phyloP scores from a whole-genome alignment of 1,139 yeast genomes.

The Pneumocystis oryctolagi region DNA sequence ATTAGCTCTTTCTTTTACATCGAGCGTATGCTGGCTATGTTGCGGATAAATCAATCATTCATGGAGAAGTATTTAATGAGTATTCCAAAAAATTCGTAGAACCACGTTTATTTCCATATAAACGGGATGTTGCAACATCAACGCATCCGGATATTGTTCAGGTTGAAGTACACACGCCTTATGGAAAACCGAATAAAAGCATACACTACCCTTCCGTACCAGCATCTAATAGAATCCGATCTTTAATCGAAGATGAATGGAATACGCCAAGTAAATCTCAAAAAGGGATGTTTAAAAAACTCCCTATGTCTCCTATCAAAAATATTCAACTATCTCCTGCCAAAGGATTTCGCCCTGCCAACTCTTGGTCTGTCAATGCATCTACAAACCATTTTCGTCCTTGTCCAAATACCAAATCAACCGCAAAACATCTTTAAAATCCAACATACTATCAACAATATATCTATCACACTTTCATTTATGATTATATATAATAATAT shows the following conservation, averaged over 20 bases:
- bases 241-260: not conserved
- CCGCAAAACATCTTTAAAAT: not conserved
- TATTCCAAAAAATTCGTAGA: not conserved
- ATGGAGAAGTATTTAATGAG: not conserved
- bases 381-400: not conserved
- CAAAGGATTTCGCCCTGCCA: not conserved
- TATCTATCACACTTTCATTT: not conserved
- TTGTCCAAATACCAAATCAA: not conserved
- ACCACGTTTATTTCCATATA: not conserved
- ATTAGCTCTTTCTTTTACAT: not conserved
- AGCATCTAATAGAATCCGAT: not conserved
- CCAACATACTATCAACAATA: not conserved
- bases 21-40: not conserved
- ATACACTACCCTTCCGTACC: not conserved
- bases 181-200: not conserved
- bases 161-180: not conserved
- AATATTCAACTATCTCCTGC: not conserved
- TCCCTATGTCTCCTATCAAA: not conserved
- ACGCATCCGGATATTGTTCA: not conserved
- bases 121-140: conserved; percentile 1
- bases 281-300: not conserved
- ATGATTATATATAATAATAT: not conserved
- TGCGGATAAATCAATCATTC: not conserved
- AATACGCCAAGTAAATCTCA: not conserved
- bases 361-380: not conserved